Conservation (phyloP, 73 alveolate species). For the Tetrahymena borealis region DNA sequence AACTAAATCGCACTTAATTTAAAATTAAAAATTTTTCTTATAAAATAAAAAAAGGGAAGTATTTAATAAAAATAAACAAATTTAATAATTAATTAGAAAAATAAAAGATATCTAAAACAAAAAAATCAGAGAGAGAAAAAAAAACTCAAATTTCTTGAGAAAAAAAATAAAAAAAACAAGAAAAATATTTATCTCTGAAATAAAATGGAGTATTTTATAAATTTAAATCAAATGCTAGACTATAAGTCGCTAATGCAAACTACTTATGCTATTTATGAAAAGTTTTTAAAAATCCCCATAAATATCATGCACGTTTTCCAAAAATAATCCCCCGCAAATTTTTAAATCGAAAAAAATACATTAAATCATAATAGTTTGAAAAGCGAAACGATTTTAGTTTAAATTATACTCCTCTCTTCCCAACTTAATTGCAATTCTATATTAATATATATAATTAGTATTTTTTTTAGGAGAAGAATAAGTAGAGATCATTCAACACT, state of each 20-base stretch:
- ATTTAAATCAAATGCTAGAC: slow-evolving; percentile 1
- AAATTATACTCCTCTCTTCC: background rate
- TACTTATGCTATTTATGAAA: background rate
- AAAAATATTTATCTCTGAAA: background rate
- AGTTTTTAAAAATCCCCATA: background rate
- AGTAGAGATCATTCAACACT: slow-evolving; percentile 1
- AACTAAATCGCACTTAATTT: no score
- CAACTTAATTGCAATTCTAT: background rate
- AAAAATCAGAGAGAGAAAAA: background rate
- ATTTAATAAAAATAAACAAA: background rate
- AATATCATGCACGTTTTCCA: background rate
- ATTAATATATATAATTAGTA: background rate
- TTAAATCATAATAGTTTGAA: background rate
- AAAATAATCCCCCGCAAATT: background rate
- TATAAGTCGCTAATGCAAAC: background rate
- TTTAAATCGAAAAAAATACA: background rate
- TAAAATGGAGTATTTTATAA: background rate
- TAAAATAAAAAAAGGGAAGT: background rate
- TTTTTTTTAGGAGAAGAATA: background rate
- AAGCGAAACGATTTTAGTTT: background rate
- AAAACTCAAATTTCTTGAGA: background rate
- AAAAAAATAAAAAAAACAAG: background rate
- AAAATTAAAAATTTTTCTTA: no score
- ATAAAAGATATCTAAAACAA: no score
- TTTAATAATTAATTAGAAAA: background rate